Conservation (phyloP, 1,139 yeast species). For the Protomyces inundatus region DNA sequence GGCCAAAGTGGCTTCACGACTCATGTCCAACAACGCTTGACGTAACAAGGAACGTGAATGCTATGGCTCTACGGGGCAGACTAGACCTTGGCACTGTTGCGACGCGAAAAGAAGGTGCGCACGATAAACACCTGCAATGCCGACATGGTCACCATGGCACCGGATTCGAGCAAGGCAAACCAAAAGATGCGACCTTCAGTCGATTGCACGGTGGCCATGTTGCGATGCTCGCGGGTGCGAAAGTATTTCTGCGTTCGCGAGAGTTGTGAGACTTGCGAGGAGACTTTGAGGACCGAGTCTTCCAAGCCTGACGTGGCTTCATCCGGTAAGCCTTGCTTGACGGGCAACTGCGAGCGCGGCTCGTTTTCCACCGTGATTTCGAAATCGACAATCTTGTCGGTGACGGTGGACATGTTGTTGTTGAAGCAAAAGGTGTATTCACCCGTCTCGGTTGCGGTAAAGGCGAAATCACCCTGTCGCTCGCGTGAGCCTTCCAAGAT, state of each 20-base stretch:
- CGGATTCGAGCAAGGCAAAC: conserved; percentile 75
- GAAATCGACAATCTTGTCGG: conserved; percentile 84
- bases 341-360: conserved; percentile 53
- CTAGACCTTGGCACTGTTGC: conserved; percentile 41
- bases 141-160: conserved; percentile 82
- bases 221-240: conserved; percentile 87
- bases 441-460: conserved; percentile 64
- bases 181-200: conserved; percentile 82
- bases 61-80: not conserved
- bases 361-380: conserved; percentile 56
- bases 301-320: conserved; percentile 47
- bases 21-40: not conserved
- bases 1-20: not conserved
- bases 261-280: conserved; percentile 60
- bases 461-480: conserved; percentile 80
- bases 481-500: conserved; percentile 59
- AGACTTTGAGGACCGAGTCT: conserved; percentile 54
- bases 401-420: conserved; percentile 79
- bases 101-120: conserved; percentile 68
- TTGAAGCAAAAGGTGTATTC: conserved; percentile 91
- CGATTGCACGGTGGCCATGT: conserved; percentile 83
- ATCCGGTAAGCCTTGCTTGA: conserved; percentile 49
- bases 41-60: not conserved
- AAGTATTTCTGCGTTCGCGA: conserved; percentile 57
- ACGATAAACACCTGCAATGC: conserved; percentile 75